Base-by-base conservation (phyloP, 768 basidiomycete genomes). In the Hortiboletus flavorubellus region DNA sequence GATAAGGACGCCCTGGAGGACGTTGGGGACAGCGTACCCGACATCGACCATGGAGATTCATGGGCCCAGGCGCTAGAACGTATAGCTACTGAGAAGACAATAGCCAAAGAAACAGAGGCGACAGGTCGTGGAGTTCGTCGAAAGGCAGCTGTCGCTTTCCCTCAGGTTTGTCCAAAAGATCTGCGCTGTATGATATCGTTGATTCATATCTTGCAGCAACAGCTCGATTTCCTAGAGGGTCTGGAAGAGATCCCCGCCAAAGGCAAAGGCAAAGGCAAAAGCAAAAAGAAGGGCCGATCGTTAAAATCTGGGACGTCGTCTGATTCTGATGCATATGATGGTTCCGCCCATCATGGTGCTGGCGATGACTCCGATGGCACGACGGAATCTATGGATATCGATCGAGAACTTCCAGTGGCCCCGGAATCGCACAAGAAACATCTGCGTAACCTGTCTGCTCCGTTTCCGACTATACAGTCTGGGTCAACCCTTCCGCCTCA, bases 111-210 rank as follows among this genome's bases (percentile, higher is more conserved):
- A 42, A 67, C 77, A 34, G 84, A 81, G 46, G 69, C 72, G 40
- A 86, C 84, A 3, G 91, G 90, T 42, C 83, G 90, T 61, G 89
- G 91, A 35, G 86, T 79, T 26, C 84, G 89, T 56, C 84, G 90
- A 34, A 83, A 80, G 47, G 89, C 90, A 46, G 85, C 81, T 49
- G 69, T 79, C 44, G 75, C 79, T 65, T 80, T 78, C 37, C 67
- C 70, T 37, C 59, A 70, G 62, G 70, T 73, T 54, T 47, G 61
- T 56, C 48, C 9, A 42, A 51, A 37, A 47, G 14, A 29, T 57
- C n/a, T 50, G 15, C 5, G 10, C 15, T 14, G 6, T 37, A n/a
- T 33, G 40, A 21, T 16, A 51, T 56, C 46, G 42, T 51, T 46
- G 31, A 56, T 38, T 23, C 47, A 33, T 49, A 23, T 46, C 21